Base-by-base conservation (phyloP, 2,329 filamentous ascomycete genomes). In the Talaromyces sp. region DNA sequence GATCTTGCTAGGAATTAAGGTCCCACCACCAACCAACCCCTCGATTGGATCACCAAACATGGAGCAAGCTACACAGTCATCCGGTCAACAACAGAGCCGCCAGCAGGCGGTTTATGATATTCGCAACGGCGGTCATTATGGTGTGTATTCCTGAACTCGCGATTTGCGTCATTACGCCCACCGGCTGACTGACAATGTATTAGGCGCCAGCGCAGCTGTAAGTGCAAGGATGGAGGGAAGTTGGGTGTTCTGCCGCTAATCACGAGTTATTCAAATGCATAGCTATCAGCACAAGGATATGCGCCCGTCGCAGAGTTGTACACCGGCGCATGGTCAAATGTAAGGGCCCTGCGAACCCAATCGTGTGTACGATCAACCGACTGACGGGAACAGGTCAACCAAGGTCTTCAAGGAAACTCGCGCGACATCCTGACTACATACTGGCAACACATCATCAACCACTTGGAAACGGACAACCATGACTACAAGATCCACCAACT, bases 401-500 rank as follows among this genome's bases (percentile, higher is more conserved):
- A 99, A 85, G 95, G 95, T 59, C 85, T 99, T 58, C 91, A 89
- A 66, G 93, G 93, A 68, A 90, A 91, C 68, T 97, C 97, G 79
- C 94, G 96, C 77, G 95, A 99, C 77, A 97, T 98, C 74, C 84
- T 99, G 72, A 97, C 96, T 51, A 97, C 94, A 5, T 99, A 99
- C 82, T 99, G 95, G 95, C 95, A 99, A 79, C 94, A 99, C 75
- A 95, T 93, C 68, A 97, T 99, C 81, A 94, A 90, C 70, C 93
- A 96, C 77, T 88, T 99, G 66, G 95, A 99, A 81, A 92, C 87
- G 67, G 95, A 98, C 73, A 92, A 91, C 58, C 95, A 99, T 78
- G 95, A 99, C 79, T 99, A 98, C 85, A 99, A 99, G 81, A 87
- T 98, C 65, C 95, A 99, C 78, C 95, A 98, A 78, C 85, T 99